Conservation (phyloP, 306 rosid genomes). For the Quercus rubra region DNA sequence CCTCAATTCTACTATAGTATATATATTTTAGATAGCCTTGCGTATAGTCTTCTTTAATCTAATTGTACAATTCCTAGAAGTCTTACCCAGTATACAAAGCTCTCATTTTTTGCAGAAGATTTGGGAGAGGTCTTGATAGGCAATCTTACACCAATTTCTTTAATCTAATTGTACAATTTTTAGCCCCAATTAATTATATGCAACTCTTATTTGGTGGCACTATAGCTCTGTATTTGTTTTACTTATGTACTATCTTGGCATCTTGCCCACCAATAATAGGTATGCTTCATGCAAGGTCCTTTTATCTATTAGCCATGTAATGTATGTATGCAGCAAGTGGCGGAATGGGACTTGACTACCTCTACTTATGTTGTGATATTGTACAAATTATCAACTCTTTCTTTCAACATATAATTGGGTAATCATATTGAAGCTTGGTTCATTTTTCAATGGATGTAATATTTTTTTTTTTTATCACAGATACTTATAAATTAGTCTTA, state of each 20-base stretch:
- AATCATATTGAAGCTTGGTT: background rate
- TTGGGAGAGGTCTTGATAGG: no score
- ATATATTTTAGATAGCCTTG: background rate
- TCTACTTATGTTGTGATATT: background rate
- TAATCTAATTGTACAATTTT: background rate
- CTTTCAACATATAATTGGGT: background rate
- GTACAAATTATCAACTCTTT: background rate
- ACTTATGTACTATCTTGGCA: background rate
- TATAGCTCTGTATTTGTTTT: background rate
- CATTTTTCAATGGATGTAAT: background rate
- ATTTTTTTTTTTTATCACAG: background rate
- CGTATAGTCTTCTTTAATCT: background rate
- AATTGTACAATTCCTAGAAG: background rate
- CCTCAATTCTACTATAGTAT: background rate
- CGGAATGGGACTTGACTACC: background rate
- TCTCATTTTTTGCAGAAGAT: no score
- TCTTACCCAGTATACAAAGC: no score
- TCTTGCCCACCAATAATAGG: background rate
- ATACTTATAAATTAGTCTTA: background rate
- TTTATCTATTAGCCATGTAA: background rate
- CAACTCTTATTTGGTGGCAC: background rate
- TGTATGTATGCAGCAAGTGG: no score
- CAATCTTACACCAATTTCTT: background rate
- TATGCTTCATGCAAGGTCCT: background rate
- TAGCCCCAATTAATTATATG: no score